Percentiles rank a stretch among this genome's conserved stretches.
phyloP scores from a whole-genome alignment of 768 basidiomycete species.

The Hericium rajendrae region DNA sequence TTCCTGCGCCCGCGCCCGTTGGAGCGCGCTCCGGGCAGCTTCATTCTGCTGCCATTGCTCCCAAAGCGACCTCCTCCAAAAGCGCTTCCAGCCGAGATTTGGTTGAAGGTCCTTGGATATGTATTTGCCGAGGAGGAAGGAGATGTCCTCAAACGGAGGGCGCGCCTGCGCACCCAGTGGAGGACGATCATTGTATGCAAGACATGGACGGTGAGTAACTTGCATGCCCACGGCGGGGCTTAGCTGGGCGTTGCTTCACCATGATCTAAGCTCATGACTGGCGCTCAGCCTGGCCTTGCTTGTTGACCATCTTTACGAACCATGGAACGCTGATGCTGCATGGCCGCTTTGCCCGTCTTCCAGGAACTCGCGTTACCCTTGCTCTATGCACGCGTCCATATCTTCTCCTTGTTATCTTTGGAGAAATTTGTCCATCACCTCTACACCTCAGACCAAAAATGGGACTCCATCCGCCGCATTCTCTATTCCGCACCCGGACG shows the following conservation, averaged over 20 bases:
- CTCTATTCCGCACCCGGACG: slow-evolving; percentile 83
- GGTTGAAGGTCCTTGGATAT: slow-evolving; percentile 50
- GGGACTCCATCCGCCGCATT: slow-evolving; percentile 84
- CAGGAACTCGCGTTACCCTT: slow-evolving; percentile 62
- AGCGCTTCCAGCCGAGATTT: slow-evolving; percentile 60
- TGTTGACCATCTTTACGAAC: no score
- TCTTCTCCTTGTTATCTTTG: slow-evolving; percentile 36
- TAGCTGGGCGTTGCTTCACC: no score
- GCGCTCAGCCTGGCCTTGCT: no score
- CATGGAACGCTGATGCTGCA: background rate
- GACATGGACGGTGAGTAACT: slow-evolving; percentile 10
- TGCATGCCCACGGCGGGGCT: background rate
- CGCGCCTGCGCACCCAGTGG: slow-evolving; percentile 13
- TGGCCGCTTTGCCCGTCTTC: slow-evolving; percentile 1
- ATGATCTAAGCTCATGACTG: background rate
- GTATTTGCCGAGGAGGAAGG: slow-evolving; percentile 17
- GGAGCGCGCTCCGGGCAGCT: slow-evolving; percentile 44
- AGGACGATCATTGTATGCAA: slow-evolving; percentile 14
- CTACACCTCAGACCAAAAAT: slow-evolving; percentile 56
- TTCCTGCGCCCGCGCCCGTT: slow-evolving; percentile 62
- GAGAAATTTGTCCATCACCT: slow-evolving; percentile 52
- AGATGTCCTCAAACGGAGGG: slow-evolving; percentile 1
- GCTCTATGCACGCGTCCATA: slow-evolving; percentile 46
- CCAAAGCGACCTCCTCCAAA: slow-evolving; percentile 42
- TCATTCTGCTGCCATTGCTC: slow-evolving; percentile 61